phyloP scores from a whole-genome alignment of 2,329 filamentous ascomycete genomes.

The Elsinoe perseae region DNA sequence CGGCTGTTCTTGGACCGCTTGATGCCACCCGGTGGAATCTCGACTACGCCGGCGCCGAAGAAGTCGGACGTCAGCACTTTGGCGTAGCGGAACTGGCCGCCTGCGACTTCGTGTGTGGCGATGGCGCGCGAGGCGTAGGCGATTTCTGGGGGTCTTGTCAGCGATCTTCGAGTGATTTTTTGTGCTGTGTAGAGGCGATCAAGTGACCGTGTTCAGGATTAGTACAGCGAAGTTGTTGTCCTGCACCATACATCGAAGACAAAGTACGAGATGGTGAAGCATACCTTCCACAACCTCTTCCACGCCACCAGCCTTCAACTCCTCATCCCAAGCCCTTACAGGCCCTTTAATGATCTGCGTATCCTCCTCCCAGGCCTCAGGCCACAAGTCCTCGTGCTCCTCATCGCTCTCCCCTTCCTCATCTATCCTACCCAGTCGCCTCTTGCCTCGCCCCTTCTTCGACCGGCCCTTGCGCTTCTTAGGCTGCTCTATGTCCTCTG shows the following conservation, averaged over 20 bases:
- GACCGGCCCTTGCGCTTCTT: slow-evolving; percentile 25
- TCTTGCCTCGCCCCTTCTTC: slow-evolving; percentile 25
- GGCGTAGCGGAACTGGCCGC: slow-evolving; percentile 73
- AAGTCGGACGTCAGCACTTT: slow-evolving; percentile 81
- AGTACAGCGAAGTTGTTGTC: no score
- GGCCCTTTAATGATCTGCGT: slow-evolving; percentile 57
- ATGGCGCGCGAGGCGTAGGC: slow-evolving; percentile 53
- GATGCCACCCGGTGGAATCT: slow-evolving; percentile 71
- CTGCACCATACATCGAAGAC: no score
- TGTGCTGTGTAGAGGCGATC: no score
- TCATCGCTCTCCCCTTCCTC: slow-evolving; percentile 28
- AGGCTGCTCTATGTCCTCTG: slow-evolving; percentile 49
- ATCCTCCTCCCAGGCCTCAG: slow-evolving; percentile 64
- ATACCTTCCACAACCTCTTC: slow-evolving; percentile 35
- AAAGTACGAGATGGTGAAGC: slow-evolving; percentile 17
- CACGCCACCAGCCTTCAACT: slow-evolving; percentile 24
- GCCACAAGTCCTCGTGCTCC: slow-evolving; percentile 47
- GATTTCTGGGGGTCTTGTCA: slow-evolving; percentile 41
- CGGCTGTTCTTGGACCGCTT: slow-evolving; percentile 89
- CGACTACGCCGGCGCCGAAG: slow-evolving; percentile 83
- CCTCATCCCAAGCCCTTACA: slow-evolving; percentile 49
- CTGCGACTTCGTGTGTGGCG: slow-evolving; percentile 49
- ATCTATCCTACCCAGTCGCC: slow-evolving; percentile 14
- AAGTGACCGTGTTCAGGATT: no score
- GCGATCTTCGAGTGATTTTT: no score